These are phyloP conservation scores for Coniochaeta prunicola DNA, from an alignment of 2,329 filamentous ascomycete species.

Conservation along the genomic window DNA sequence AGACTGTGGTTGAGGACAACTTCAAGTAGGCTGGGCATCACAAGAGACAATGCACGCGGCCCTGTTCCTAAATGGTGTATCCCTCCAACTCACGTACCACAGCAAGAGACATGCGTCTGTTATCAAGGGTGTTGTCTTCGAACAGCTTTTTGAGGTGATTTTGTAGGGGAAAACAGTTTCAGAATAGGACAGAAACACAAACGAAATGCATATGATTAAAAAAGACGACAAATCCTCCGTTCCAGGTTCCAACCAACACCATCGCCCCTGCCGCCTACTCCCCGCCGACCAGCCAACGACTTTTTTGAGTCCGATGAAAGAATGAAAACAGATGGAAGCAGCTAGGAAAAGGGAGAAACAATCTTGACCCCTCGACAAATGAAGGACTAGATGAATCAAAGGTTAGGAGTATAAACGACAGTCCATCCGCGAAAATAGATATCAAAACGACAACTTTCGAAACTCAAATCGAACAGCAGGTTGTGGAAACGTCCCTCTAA, in stretches of 20 bases:
- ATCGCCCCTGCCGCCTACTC: conserved; percentile 13
- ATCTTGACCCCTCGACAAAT: conserved; percentile 2
- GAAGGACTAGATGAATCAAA: conserved; percentile 12
- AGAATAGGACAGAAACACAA: neutral
- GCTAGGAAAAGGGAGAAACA: conserved; percentile 10
- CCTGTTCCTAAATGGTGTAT: neutral
- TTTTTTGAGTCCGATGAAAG: conserved; percentile 7
- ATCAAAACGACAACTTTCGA: conserved; percentile 18
- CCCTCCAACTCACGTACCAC: neutral
- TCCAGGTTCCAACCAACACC: conserved; percentile 14
- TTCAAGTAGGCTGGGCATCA: neutral
- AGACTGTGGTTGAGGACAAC: neutral
- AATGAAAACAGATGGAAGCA: conserved; percentile 10
- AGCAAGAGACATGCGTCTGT: neutral
- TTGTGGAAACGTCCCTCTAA: conserved; percentile 16
- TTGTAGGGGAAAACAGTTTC: neutral
- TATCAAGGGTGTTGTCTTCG: neutral
- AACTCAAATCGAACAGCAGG: conserved; percentile 13
- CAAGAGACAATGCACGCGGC: neutral
- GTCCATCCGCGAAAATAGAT: conserved; percentile 14
- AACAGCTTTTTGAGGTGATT: neutral
- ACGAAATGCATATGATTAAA: neutral
- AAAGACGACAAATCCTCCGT: conserved; percentile 10
- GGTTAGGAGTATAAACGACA: conserved; percentile 2
- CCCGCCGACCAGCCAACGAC: conserved; percentile 10